Conservation (phyloP, 352 stramenopile genomes). For the Pythium diclinum region DNA sequence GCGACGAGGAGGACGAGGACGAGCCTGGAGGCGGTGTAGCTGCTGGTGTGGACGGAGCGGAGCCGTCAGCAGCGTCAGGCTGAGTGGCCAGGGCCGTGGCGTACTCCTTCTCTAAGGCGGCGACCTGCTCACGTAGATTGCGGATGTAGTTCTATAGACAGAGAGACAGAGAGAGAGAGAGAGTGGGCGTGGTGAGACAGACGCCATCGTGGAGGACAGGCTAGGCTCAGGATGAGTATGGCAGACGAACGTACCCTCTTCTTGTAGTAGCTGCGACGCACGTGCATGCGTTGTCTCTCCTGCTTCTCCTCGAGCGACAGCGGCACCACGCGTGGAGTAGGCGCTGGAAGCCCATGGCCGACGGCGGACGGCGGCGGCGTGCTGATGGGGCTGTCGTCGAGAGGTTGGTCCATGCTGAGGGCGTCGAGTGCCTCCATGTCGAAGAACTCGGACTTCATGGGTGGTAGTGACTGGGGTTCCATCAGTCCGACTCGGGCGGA, state of each 20-base stretch:
- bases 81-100: slow-evolving; percentile 16
- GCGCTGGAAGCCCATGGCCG: neutral
- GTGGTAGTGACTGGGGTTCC: neutral
- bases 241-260: slow-evolving; percentile 25
- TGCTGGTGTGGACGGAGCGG: neutral
- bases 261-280: slow-evolving; percentile 47
- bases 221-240: neutral
- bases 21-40: neutral
- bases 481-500: neutral
- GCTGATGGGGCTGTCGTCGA: slow-evolving; percentile 1
- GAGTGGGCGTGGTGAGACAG: neutral
- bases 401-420: neutral
- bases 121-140: slow-evolving; percentile 24
- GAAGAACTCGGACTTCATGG: neutral
- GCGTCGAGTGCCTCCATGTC: neutral
- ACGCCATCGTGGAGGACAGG: neutral
- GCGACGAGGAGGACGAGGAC: neutral
- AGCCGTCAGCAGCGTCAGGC: slow-evolving; percentile 7
- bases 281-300: slow-evolving; percentile 59
- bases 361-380: slow-evolving; percentile 10
- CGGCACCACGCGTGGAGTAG: slow-evolving; percentile 11
- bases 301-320: slow-evolving; percentile 42
- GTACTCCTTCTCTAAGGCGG: slow-evolving; percentile 25
- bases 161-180: neutral
- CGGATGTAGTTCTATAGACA: slow-evolving; percentile 26